A percentile compares a stretch with the other conserved stretches of the same genome.
Evolutionary conservation across 805 yeast genomes (phyloP).

Genomic region (Ogataea corticis): DNA sequence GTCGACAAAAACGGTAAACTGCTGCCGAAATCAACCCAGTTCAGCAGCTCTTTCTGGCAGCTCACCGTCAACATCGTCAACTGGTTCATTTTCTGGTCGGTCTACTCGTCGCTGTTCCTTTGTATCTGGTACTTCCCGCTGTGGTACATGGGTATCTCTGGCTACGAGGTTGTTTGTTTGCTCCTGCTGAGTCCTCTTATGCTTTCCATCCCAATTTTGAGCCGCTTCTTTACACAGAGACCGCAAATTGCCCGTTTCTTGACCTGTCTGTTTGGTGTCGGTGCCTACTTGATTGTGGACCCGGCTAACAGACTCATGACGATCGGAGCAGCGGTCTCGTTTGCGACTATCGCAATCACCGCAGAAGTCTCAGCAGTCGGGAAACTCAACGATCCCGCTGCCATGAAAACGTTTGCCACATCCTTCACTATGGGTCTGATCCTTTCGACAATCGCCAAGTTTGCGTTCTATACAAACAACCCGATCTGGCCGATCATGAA

Average conservation of each 20-base stretch:
- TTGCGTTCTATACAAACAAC: constrained; percentile 77
- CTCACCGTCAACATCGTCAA: constrained; percentile 53
- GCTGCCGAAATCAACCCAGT: constrained; percentile 21
- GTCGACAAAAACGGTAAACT: constrained; percentile 11
- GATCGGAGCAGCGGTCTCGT: constrained; percentile 64
- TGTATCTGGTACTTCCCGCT: constrained; percentile 97
- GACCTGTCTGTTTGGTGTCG: constrained; percentile 67
- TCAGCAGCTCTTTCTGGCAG: constrained; percentile 33
- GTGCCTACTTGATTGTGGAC: constrained; percentile 64
- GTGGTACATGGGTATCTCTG: constrained; percentile 97
- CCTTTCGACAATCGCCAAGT: constrained; percentile 72
- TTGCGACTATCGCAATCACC: constrained; percentile 61
- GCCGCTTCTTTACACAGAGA: constrained; percentile 37
- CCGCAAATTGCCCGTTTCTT: constrained; percentile 58
- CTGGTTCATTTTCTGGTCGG: constrained; percentile 83
- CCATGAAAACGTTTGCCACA: constrained; percentile 45
- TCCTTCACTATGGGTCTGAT: constrained; percentile 73
- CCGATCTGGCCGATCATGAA: constrained; percentile 98
- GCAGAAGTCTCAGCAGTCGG: constrained; percentile 48
- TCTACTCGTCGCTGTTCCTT: constrained; percentile 74
- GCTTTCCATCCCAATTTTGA: constrained; percentile 32
- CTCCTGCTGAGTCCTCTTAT: constrained; percentile 54
- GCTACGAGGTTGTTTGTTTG: constrained; percentile 77
- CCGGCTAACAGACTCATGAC: constrained; percentile 72
- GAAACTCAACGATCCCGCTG: constrained; percentile 26